Conservation (phyloP, 129 eudicot species). For the Tanacetum coccineum region DNA sequence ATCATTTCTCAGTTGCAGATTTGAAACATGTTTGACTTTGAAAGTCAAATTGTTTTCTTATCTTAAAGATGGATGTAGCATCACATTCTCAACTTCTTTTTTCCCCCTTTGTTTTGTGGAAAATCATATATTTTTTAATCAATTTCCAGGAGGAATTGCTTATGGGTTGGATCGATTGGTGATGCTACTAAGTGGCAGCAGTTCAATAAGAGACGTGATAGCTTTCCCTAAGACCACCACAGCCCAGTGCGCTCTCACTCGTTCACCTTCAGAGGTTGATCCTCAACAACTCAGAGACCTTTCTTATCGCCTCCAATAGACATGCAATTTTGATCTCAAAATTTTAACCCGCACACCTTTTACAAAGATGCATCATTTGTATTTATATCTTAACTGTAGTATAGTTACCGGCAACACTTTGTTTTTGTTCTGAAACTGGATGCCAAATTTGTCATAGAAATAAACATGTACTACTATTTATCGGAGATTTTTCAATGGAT, state of each 20-base stretch:
- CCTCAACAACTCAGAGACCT: slow-evolving; percentile 86
- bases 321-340: neutral
- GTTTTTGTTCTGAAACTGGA: neutral
- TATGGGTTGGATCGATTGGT: slow-evolving; percentile 90
- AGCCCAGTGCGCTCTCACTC: slow-evolving; percentile 95
- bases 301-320: slow-evolving; percentile 30
- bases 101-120: too few species aligned
- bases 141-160: slow-evolving; percentile 99
- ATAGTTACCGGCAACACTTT: neutral
- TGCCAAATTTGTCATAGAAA: neutral
- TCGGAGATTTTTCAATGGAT: neutral
- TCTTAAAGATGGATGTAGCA: too few species aligned
- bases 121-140: too few species aligned
- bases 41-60: neutral
- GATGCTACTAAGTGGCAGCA: slow-evolving; percentile 83
- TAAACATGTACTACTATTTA: neutral
- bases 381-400: neutral
- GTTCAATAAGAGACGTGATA: slow-evolving; percentile 85
- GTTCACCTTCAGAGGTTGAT: slow-evolving; percentile 92
- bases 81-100: neutral
- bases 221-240: slow-evolving; percentile 94
- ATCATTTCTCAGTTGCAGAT: neutral
- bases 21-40: slow-evolving; percentile 14
- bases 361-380: slow-evolving; percentile 6
- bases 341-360: neutral